phyloP scores from a whole-genome alignment of 2,329 filamentous ascomycete genomes.

The Geosmithia flava region DNA sequence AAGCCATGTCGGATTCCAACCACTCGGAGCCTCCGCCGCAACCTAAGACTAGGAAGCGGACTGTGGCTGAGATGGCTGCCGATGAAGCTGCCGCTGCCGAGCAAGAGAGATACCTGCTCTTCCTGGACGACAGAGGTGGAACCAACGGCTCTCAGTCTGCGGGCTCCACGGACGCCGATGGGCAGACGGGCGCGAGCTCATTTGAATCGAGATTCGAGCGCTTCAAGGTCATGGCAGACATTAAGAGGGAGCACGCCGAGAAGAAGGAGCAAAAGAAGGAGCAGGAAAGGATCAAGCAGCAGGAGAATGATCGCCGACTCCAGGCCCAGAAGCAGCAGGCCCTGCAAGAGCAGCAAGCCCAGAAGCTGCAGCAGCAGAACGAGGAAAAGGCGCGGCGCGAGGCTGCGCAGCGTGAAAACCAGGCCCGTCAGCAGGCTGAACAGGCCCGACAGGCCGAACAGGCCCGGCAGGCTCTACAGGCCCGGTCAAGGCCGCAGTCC shows the following conservation, averaged over 20 bases:
- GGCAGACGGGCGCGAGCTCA: slow-evolving; percentile 54
- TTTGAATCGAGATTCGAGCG: slow-evolving; percentile 82
- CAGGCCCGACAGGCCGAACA: slow-evolving; percentile 10
- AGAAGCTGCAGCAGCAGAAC: slow-evolving; percentile 30
- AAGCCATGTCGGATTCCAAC: slow-evolving; percentile 61
- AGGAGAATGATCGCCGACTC: slow-evolving; percentile 43
- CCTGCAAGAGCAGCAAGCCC: slow-evolving; percentile 28
- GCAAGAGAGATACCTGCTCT: slow-evolving; percentile 84
- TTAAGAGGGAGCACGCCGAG: slow-evolving; percentile 66
- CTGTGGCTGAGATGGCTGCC: slow-evolving; percentile 85
- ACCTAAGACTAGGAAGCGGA: slow-evolving; percentile 84
- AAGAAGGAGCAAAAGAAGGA: slow-evolving; percentile 63
- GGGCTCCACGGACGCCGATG: slow-evolving; percentile 55
- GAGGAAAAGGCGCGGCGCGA: slow-evolving; percentile 27
- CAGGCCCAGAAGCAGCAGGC: slow-evolving; percentile 29
- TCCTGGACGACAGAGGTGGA: slow-evolving; percentile 70
- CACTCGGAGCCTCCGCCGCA: slow-evolving; percentile 66
- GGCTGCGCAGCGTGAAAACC: slow-evolving; percentile 20
- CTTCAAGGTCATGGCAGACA: slow-evolving; percentile 83
- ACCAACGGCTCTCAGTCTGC: slow-evolving; percentile 44
- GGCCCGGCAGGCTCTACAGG: slow-evolving; percentile 18
- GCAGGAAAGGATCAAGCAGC: slow-evolving; percentile 59
- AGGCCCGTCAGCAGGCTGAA: slow-evolving; percentile 20
- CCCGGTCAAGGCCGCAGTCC: slow-evolving; percentile 7
- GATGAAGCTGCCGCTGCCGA: slow-evolving; percentile 87